A percentile compares a stretch with the other conserved stretches of the same genome.
Conservation (phyloP, 2,329 filamentous ascomycete species). For the Coniella lustricola region DNA sequence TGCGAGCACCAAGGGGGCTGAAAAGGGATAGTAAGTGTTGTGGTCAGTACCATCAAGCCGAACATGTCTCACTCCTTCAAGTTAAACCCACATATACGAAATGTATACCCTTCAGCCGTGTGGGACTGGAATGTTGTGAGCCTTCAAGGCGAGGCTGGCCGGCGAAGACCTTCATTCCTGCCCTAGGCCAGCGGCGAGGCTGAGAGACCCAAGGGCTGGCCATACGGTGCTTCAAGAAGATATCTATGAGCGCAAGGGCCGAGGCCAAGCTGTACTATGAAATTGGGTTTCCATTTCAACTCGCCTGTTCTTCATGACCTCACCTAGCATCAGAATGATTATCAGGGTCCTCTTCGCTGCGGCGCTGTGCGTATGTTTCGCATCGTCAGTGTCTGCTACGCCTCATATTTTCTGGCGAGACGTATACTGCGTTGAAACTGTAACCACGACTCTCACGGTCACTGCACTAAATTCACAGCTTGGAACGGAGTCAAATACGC, state of each 20-base stretch:
- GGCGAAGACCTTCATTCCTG: conserved; percentile 5
- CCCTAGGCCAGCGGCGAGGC: conserved; percentile 4
- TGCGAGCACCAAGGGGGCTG: conserved; percentile 3
- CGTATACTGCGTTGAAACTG: not conserved
- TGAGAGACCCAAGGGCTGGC: conserved; percentile 8
- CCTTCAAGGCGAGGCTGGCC: conserved; percentile 10
- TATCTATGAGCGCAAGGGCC: conserved; percentile 2
- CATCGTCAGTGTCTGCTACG: conserved; percentile 2
- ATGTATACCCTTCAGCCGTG: conserved; percentile 1
- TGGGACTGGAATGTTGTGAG: conserved; percentile 4
- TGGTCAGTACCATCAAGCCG: not conserved
- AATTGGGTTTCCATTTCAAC: not conserved
- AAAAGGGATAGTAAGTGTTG: conserved; percentile 5
- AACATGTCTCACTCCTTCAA: conserved; percentile 8
- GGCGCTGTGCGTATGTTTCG: conserved; percentile 1
- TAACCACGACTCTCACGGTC: conserved; percentile 5
- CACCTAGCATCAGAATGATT: conserved; percentile 1
- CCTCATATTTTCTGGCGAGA: conserved; percentile 6
- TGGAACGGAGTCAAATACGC: too few species aligned
- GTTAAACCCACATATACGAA: not conserved
- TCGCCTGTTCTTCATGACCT: not conserved
- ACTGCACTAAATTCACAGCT: not conserved
- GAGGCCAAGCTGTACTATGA: not conserved
- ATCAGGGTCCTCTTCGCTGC: not conserved
- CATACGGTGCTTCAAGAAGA: not conserved